Evolutionary conservation across 129 eudicot genomes (phyloP).

Genomic region (Escallonia herrerae): DNA sequence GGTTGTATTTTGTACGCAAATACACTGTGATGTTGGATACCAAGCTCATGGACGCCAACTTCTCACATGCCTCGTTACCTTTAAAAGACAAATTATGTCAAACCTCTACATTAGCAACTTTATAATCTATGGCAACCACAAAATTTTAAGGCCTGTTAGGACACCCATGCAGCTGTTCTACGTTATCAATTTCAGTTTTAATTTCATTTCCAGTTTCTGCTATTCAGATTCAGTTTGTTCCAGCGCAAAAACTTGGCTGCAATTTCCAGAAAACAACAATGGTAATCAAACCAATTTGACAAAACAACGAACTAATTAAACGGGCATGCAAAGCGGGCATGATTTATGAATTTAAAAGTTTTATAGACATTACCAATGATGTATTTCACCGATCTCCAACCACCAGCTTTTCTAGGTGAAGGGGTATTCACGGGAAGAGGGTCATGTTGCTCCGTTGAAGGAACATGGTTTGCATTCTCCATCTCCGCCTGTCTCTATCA

Average conservation of each 20-base stretch:
- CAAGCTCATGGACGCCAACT: conserved; percentile 69
- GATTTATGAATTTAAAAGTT: not conserved
- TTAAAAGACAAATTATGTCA: not conserved
- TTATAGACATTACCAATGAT: conserved; percentile 43
- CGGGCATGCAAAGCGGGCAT: not conserved
- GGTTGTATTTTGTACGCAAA: conserved; percentile 50
- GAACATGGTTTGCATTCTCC: no score
- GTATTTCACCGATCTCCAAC: conserved; percentile 60
- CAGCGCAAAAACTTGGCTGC: no score
- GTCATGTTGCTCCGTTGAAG: no score
- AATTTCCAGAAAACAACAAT: not conserved
- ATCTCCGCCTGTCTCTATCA: no score
- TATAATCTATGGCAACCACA: no score
- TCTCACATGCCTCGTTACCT: conserved; percentile 73
- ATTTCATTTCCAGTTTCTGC: no score
- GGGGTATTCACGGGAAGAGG: not conserved
- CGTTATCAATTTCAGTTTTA: no score
- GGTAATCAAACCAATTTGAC: not conserved
- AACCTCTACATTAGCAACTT: no score
- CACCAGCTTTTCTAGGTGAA: conserved; percentile 30
- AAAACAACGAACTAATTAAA: not conserved
- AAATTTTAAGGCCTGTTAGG: no score
- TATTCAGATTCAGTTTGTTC: no score
- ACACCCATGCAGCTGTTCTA: no score
- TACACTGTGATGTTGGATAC: conserved; percentile 52